These are phyloP conservation scores for Anisodus tanguticus DNA, from an alignment of 257 asterid species.

Conservation along the genomic window DNA sequence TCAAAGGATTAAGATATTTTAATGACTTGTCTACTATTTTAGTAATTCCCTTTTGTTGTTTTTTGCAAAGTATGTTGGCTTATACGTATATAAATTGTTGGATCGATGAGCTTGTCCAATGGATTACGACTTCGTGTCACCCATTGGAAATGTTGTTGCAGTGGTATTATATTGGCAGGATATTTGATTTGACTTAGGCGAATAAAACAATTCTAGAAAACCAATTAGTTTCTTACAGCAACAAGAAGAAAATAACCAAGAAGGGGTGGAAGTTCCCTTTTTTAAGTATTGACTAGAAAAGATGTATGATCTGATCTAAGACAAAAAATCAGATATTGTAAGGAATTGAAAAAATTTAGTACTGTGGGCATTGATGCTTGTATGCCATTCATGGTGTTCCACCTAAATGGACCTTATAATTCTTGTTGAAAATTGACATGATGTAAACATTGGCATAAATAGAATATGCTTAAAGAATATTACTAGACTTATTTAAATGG, in stretches of 20 bases:
- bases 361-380: no score
- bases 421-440: not conserved
- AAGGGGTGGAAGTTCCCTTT: not conserved
- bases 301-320: no score
- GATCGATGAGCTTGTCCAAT: not conserved
- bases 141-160: not conserved
- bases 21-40: not conserved
- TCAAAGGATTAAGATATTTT: not conserved
- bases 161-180: not conserved
- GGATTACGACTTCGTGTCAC: not conserved
- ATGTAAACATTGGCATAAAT: not conserved
- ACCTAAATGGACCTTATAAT: no score
- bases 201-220: not conserved
- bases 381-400: no score
- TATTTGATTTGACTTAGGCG: not conserved
- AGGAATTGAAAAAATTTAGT: no score
- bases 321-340: no score
- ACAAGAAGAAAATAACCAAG: not conserved
- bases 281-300: not conserved
- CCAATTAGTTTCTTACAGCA: not conserved
- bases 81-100: not conserved
- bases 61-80: not conserved
- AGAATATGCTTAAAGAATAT: slow-evolving; percentile 6
- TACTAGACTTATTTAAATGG: not conserved
- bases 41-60: not conserved